Conservation (phyloP, 2,329 filamentous ascomycete species). For the Xylariaceae sp. region DNA sequence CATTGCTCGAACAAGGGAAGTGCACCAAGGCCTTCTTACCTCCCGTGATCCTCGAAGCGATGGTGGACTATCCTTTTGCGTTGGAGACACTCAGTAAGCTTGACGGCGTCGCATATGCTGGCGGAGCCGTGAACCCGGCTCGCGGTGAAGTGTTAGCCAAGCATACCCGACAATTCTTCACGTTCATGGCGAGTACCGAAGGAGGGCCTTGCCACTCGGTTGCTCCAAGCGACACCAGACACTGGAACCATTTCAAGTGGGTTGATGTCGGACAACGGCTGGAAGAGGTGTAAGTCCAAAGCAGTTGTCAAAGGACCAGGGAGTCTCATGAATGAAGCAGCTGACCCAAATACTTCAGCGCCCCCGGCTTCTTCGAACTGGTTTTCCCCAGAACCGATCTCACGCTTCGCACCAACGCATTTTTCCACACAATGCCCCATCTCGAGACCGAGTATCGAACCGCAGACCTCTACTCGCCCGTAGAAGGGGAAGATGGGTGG, state of each 20-base stretch:
- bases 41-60: slow-evolving; percentile 22
- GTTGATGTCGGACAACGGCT: slow-evolving; percentile 28
- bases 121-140: slow-evolving; percentile 23
- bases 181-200: slow-evolving; percentile 23
- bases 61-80: slow-evolving; percentile 18
- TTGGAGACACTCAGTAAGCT: slow-evolving; percentile 17
- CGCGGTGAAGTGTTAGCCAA: slow-evolving; percentile 18
- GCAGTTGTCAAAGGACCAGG: too few relatives aligned
- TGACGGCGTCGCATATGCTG: slow-evolving; percentile 21
- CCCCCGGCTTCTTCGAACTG: slow-evolving; percentile 28
- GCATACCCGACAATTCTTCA: slow-evolving; percentile 19
- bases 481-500: slow-evolving; percentile 35
- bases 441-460: slow-evolving; percentile 33
- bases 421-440: slow-evolving; percentile 29
- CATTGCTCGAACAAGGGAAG: slow-evolving; percentile 15
- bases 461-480: slow-evolving; percentile 38
- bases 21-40: slow-evolving; percentile 11
- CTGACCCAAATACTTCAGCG: too few relatives aligned
- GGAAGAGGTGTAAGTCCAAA: slow-evolving; percentile 23
- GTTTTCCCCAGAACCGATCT: slow-evolving; percentile 25
- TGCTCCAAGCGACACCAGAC: slow-evolving; percentile 16
- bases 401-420: slow-evolving; percentile 19
- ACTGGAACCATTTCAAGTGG: slow-evolving; percentile 26
- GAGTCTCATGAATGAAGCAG: too few relatives aligned
- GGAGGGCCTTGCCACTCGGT: slow-evolving; percentile 16